Percentiles rank a stretch among this genome's conserved stretches.
These are phyloP conservation scores for Hylodesmum podocarpum DNA, from an alignment of 306 rosid species.

Conservation along the genomic window DNA sequence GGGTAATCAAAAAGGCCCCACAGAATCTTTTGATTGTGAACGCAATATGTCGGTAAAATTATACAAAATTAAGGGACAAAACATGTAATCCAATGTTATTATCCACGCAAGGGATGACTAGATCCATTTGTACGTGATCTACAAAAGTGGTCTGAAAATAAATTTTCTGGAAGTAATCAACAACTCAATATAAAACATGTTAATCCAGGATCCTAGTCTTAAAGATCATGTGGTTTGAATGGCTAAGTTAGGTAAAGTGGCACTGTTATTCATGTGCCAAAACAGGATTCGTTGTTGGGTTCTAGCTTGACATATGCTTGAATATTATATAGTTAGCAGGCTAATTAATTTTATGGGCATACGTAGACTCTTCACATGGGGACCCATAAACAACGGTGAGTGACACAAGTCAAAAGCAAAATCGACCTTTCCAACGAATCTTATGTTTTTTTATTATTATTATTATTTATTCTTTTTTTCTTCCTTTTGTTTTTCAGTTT, in stretches of 20 bases:
- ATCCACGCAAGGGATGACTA: constrained; percentile 11
- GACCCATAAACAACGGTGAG: constrained; percentile 24
- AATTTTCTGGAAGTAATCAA: constrained; percentile 26
- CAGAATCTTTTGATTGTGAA: constrained; percentile 30
- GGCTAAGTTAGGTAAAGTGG: constrained; percentile 42
- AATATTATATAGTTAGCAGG: constrained; percentile 36
- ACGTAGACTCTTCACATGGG: constrained; percentile 34
- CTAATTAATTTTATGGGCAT: constrained; percentile 32
- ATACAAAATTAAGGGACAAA: constrained; percentile 32
- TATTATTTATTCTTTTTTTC: neutral
- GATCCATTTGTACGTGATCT: constrained; percentile 30
- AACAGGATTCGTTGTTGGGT: constrained; percentile 35
- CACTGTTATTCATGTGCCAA: constrained; percentile 42
- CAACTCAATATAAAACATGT: neutral
- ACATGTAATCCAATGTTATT: constrained; percentile 27
- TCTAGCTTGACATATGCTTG: constrained; percentile 41
- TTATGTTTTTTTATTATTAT: neutral
- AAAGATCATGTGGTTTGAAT: constrained; percentile 31
- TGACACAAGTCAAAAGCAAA: constrained; percentile 28
- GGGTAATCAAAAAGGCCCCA: constrained; percentile 17
- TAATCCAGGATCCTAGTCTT: constrained; percentile 7
- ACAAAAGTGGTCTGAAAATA: constrained; percentile 51
- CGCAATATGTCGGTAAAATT: constrained; percentile 25
- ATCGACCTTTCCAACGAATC: neutral
- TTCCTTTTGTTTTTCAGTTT: neutral